phyloP scores from a whole-genome alignment of 2,329 filamentous ascomycete genomes.

The Cryphonectria nitschkei region DNA sequence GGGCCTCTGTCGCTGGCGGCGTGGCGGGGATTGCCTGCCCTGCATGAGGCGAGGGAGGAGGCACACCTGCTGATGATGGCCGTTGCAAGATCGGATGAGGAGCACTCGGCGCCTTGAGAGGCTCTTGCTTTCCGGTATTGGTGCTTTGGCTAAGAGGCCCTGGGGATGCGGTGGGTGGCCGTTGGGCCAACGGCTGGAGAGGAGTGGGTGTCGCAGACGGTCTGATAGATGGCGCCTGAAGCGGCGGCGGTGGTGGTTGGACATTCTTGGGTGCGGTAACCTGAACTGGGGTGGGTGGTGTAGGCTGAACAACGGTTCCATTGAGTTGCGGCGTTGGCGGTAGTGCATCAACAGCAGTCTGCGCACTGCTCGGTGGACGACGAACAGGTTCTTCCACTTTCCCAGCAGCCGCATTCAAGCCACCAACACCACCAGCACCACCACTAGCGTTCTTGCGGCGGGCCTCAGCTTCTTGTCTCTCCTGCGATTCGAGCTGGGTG shows the following conservation, averaged over 20 bases:
- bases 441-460: constrained; percentile 26
- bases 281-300: constrained; percentile 23
- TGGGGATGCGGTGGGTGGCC: constrained; percentile 6
- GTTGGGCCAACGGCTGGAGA: constrained; percentile 21
- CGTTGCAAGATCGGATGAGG: constrained; percentile 43
- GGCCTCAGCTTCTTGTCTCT: constrained; percentile 34
- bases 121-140: constrained; percentile 15
- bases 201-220: constrained; percentile 19
- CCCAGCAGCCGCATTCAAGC: constrained; percentile 14
- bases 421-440: not conserved
- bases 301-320: constrained; percentile 21
- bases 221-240: constrained; percentile 13
- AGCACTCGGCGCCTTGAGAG: constrained; percentile 20
- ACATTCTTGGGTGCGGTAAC: constrained; percentile 13
- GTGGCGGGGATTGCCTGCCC: constrained; percentile 34
- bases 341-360: constrained; percentile 12
- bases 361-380: constrained; percentile 21
- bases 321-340: constrained; percentile 23
- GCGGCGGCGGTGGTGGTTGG: constrained; percentile 9
- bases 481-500: constrained; percentile 61
- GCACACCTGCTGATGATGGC: constrained; percentile 44
- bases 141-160: constrained; percentile 12
- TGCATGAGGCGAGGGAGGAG: constrained; percentile 37
- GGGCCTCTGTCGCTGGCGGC: constrained; percentile 35
- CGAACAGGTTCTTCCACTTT: constrained; percentile 7